A percentile compares a stretch with the other conserved stretches of the same genome.
These are phyloP conservation scores for Oryza punctata DNA, from an alignment of 176 grass and related monocot species.

Conservation along the genomic window DNA sequence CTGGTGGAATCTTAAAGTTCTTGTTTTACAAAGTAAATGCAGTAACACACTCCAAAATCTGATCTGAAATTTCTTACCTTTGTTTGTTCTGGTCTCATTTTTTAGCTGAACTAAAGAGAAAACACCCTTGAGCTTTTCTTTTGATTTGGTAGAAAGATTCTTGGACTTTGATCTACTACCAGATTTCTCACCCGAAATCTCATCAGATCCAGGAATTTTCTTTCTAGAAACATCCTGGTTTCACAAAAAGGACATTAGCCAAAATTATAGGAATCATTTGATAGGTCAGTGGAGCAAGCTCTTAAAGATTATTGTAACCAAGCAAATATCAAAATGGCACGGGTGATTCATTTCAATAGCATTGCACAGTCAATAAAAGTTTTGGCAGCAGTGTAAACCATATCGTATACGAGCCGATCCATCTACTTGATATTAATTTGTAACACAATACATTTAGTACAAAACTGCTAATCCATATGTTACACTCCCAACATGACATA, in stretches of 20 bases:
- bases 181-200: conserved; percentile 3
- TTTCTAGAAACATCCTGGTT: conserved; percentile 52
- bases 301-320: neutral
- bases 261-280: neutral
- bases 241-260: neutral
- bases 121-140: conserved; percentile 36
- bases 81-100: conserved; percentile 14
- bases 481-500: neutral
- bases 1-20: neutral
- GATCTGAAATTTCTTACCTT: neutral
- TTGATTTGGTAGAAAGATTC: conserved; percentile 35
- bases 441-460: neutral
- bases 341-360: neutral
- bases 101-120: conserved; percentile 37
- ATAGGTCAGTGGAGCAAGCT: neutral
- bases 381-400: neutral
- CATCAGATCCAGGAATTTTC: neutral
- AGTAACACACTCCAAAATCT: neutral
- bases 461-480: neutral
- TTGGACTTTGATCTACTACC: conserved; percentile 23
- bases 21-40: neutral
- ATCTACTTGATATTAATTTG: neutral
- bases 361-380: neutral
- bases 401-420: neutral
- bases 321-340: neutral